Conservation (phyloP, 768 basidiomycete species). For the Hirschioporus abietinus region DNA sequence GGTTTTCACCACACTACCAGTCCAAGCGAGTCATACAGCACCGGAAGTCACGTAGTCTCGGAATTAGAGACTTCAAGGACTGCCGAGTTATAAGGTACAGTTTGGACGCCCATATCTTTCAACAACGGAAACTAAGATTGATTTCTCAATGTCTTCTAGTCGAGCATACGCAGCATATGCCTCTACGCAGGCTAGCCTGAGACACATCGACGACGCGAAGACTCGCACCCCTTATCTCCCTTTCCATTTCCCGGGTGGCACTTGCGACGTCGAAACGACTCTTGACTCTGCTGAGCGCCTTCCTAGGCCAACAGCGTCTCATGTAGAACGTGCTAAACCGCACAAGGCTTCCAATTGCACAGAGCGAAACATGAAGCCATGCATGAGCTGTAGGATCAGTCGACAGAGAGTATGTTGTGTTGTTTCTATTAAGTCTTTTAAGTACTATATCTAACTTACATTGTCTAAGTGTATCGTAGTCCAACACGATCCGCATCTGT, state of each 20-base stretch:
- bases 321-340: neutral
- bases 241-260: too few species aligned
- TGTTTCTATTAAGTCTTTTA: neutral
- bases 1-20: neutral
- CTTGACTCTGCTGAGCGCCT: too few species aligned
- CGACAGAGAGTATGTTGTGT: neutral
- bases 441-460: neutral
- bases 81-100: neutral
- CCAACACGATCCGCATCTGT: neutral
- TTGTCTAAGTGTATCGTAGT: neutral
- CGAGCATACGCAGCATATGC: neutral
- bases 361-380: neutral
- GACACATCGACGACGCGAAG: too few species aligned
- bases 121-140: neutral
- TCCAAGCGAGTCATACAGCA: too few species aligned
- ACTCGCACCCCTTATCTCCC: neutral
- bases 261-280: too few species aligned
- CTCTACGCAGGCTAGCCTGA: neutral
- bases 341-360: neutral
- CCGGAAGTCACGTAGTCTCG: neutral
- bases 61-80: neutral
- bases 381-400: neutral
- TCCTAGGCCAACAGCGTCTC: neutral
- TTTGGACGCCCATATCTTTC: neutral
- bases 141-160: neutral